Evolutionary conservation across 2,329 filamentous ascomycete species (phyloP).

Genomic region (Botrytis porri): DNA sequence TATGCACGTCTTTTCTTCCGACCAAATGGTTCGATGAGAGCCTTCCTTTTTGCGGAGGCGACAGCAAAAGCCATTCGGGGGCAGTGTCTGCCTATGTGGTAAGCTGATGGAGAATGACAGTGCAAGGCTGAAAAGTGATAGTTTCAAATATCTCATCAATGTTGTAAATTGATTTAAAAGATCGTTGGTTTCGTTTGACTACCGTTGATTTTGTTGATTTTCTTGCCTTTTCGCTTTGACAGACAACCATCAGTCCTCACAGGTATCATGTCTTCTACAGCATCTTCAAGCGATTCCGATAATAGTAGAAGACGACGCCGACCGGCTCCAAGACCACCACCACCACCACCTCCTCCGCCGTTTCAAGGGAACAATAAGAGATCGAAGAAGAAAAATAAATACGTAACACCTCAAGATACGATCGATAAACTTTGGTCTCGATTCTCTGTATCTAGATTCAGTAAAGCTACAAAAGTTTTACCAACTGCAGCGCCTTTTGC

Average conservation of each 20-base stretch:
- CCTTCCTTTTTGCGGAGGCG: not conserved
- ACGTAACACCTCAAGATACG: conserved; percentile 59
- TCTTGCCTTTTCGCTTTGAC: not conserved
- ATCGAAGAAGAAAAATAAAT: conserved; percentile 53
- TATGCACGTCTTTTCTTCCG: conserved; percentile 17
- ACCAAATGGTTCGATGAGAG: conserved; percentile 12
- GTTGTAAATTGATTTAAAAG: not conserved
- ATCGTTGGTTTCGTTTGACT: not conserved
- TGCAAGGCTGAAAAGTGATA: not conserved
- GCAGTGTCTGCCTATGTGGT: conserved; percentile 7
- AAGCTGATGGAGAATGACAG: not conserved
- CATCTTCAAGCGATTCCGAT: conserved; percentile 29
- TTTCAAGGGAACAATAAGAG: conserved; percentile 11
- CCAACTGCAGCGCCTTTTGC: conserved; percentile 53
- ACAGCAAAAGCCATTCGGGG: conserved; percentile 4
- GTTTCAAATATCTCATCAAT: not conserved
- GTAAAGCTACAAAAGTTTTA: conserved; percentile 62
- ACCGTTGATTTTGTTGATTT: not conserved
- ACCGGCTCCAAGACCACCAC: not conserved
- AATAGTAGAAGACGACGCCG: conserved; percentile 13
- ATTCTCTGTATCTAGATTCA: conserved; percentile 59
- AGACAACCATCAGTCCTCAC: not conserved
- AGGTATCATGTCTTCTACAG: conserved; percentile 24
- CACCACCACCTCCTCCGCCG: conserved; percentile 22
- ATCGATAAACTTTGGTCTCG: conserved; percentile 66